These are phyloP conservation scores for Coniella lustricola DNA, from an alignment of 2,329 filamentous ascomycete genomes.

Conservation along the genomic window DNA sequence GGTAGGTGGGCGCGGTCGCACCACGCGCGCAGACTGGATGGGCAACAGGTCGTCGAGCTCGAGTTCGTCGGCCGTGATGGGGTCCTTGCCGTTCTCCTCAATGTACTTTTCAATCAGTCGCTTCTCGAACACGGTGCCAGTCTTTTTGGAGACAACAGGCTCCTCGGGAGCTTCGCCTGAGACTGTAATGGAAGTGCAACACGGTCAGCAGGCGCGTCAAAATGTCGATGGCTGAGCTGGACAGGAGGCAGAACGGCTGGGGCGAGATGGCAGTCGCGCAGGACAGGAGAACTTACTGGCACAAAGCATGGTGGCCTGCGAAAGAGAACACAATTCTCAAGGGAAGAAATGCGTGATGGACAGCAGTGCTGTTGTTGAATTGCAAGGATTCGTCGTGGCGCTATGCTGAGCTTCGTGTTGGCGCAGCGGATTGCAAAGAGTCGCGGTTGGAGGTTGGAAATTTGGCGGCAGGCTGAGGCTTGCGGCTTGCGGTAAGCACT, in stretches of 20 bases:
- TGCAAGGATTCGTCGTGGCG: not conserved
- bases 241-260: not conserved
- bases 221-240: not conserved
- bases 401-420: not conserved
- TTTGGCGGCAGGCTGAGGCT: constrained; percentile 1
- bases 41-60: constrained; percentile 78
- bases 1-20: constrained; percentile 83
- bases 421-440: not conserved
- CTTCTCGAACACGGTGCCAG: constrained; percentile 89
- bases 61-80: constrained; percentile 80
- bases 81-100: constrained; percentile 85
- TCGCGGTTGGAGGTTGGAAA: not conserved
- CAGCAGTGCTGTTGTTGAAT: not conserved
- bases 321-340: too few relatives aligned
- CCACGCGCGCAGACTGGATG: constrained; percentile 74
- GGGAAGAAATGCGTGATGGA: not conserved
- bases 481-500: not conserved
- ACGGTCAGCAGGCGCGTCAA: constrained; percentile 1
- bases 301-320: constrained; percentile 13
- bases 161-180: constrained; percentile 94
- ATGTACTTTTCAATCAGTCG: constrained; percentile 93
- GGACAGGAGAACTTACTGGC: constrained; percentile 9
- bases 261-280: not conserved
- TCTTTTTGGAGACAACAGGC: constrained; percentile 91
- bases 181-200: constrained; percentile 45